Evolutionary conservation across 352 stramenopile species (phyloP).

Genomic region (Pythium phragmiticola): DNA sequence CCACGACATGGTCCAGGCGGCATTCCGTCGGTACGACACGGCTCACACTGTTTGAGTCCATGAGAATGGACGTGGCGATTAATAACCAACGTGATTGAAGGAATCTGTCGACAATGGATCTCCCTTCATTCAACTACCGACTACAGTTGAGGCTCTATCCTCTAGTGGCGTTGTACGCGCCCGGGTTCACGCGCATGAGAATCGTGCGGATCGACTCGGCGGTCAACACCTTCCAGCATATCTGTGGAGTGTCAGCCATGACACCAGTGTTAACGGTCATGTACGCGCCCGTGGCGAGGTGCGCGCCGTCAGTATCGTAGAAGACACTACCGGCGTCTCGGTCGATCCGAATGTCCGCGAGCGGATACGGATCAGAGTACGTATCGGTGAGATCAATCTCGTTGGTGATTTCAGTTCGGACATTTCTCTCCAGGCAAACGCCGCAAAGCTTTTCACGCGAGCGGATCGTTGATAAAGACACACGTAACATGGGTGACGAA

Average conservation of each 20-base stretch:
- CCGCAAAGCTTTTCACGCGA: slow-evolving; percentile 63
- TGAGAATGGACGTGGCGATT: slow-evolving; percentile 32
- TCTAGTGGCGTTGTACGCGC: neutral
- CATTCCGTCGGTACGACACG: slow-evolving; percentile 53
- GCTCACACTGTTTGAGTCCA: slow-evolving; percentile 41
- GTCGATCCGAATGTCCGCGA: slow-evolving; percentile 27
- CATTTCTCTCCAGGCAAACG: slow-evolving; percentile 34
- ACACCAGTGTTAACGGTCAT: slow-evolving; percentile 36
- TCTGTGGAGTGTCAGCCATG: slow-evolving; percentile 41
- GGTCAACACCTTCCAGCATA: slow-evolving; percentile 57
- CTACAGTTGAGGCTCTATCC: too few relatives aligned
- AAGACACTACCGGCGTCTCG: slow-evolving; percentile 52
- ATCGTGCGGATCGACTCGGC: slow-evolving; percentile 42
- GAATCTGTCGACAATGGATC: neutral
- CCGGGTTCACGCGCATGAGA: slow-evolving; percentile 40
- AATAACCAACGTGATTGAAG: neutral
- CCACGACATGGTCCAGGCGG: slow-evolving; percentile 47
- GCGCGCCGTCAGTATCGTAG: slow-evolving; percentile 28
- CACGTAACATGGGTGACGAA: slow-evolving; percentile 53
- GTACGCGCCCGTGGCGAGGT: slow-evolving; percentile 47
- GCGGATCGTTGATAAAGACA: slow-evolving; percentile 46
- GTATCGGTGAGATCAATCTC: slow-evolving; percentile 38
- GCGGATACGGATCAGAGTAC: slow-evolving; percentile 45
- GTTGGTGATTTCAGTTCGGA: slow-evolving; percentile 40
- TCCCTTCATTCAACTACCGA: too few relatives aligned